Evolutionary conservation across 371 early-diverging fungal species (phyloP).

Genomic region (Actinomortierella wolfii): DNA sequence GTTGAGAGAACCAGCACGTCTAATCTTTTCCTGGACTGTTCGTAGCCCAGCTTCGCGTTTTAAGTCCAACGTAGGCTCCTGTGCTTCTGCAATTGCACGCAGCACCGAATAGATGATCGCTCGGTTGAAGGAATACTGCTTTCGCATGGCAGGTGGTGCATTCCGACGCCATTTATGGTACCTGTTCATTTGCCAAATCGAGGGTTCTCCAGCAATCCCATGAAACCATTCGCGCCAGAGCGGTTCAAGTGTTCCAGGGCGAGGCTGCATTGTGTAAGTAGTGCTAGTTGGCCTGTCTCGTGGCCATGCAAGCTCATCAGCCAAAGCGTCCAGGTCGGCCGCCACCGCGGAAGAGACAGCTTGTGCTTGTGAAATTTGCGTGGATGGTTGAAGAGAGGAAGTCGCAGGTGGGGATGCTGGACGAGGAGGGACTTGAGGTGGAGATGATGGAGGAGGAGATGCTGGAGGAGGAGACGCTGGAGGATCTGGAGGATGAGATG

Average conservation of each 20-base stretch:
- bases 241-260: background rate
- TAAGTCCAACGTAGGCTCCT: background rate
- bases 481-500: too few species aligned
- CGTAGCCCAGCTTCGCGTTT: background rate
- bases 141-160: slow-evolving; percentile 1
- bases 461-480: background rate
- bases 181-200: slow-evolving; percentile 13
- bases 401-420: background rate
- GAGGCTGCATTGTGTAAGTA: slow-evolving; percentile 8
- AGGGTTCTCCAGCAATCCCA: slow-evolving; percentile 10
- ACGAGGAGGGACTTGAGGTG: background rate
- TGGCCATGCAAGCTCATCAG: slow-evolving; percentile 3
- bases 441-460: slow-evolving; percentile 7
- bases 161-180: slow-evolving; percentile 8
- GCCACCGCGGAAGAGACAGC: background rate
- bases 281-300: slow-evolving; percentile 4
- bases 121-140: slow-evolving; percentile 6
- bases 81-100: background rate
- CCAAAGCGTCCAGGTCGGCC: slow-evolving; percentile 4
- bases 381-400: background rate
- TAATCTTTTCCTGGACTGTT: slow-evolving; percentile 6
- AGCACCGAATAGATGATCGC: slow-evolving; percentile 5
- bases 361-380: background rate
- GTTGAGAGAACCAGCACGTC: slow-evolving; percentile 13
- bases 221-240: slow-evolving; percentile 25